Evolutionary conservation across 352 stramenopile genomes (phyloP), one percentile per base, ranked within the genome.

Genomic region (Globisporangium mamillatum): DNA sequence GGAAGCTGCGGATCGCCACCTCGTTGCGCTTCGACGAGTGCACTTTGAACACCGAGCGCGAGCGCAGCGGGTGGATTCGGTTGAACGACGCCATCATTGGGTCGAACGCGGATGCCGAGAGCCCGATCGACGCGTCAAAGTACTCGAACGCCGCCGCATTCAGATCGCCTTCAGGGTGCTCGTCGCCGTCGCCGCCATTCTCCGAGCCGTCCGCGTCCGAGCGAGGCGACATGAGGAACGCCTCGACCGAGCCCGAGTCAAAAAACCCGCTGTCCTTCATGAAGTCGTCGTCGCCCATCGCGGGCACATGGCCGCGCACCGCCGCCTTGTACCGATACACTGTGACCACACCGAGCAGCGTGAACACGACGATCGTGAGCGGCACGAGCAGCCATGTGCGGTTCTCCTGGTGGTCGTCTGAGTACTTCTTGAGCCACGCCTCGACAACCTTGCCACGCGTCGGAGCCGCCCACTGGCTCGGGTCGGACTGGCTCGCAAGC

Each of bases 311-410:
- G 22, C 81, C 71, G n/a, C 75, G 73, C 60, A 84, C 63, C 2
- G 77, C 74, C 18, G 77, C 74, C 61, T 84, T 82, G 67, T 84
- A 88, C 16, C 75, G 64, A 53, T 88, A 85, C 12, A 88, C 74
- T 0, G 75, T 74, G n/a, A 84, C 69, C 0, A 73, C 75, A 6
- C 73, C 79, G n/a, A 86, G 67, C 27, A 75, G 78, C 38, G 85
- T 68, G 48, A 89, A 83, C 3, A 78, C 74, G 38, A 80, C 71
- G 54, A 90, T 83, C 63, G 75, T 80, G 20, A 88, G 63, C 57
- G 80, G 79, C 52, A 89, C 79, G 3, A 91, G 71, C 63, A 91
- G 69, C 80, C 82, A 89, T 60, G 72, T 82, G 66, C 82, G 74
- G 64, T 82, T 76, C 52, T 79, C 74, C 34, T 84, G 79, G 56